These are phyloP conservation scores for Saccharomycopsis sp. DNA, from an alignment of 805 yeast genomes.

Conservation along the genomic window DNA sequence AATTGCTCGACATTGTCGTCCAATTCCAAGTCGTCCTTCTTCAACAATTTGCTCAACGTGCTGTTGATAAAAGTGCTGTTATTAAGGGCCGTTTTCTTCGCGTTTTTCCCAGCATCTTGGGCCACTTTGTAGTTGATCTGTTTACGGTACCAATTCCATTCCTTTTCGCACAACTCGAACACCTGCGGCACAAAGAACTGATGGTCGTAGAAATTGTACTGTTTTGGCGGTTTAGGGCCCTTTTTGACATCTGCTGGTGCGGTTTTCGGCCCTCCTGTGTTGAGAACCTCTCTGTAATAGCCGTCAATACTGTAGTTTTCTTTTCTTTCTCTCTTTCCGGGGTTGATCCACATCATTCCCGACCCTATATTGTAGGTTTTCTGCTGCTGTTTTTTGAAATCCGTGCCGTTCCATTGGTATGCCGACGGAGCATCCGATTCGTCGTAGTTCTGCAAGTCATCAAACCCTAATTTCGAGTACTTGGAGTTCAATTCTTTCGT, in stretches of 20 bases:
- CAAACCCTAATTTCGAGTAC: slow-evolving; percentile 63
- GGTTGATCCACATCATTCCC: slow-evolving; percentile 70
- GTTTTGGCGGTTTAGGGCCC: slow-evolving; percentile 81
- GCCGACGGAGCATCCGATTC: slow-evolving; percentile 57
- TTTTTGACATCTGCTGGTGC: slow-evolving; percentile 35
- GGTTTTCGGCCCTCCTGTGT: slow-evolving; percentile 56
- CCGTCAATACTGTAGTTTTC: slow-evolving; percentile 83
- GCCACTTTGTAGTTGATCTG: slow-evolving; percentile 51
- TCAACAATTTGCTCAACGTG: not conserved
- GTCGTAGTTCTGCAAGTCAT: slow-evolving; percentile 65
- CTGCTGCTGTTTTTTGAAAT: slow-evolving; percentile 64
- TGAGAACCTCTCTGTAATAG: slow-evolving; percentile 75
- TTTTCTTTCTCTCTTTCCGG: slow-evolving; percentile 78
- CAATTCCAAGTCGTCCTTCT: slow-evolving; percentile 5
- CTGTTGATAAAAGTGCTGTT: slow-evolving; percentile 2
- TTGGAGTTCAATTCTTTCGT: slow-evolving; percentile 56
- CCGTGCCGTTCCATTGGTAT: slow-evolving; percentile 85
- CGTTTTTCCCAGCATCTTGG: slow-evolving; percentile 5
- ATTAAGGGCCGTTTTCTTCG: not conserved
- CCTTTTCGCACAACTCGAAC: slow-evolving; percentile 71
- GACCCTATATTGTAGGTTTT: slow-evolving; percentile 38
- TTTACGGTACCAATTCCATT: slow-evolving; percentile 69
- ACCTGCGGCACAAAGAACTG: slow-evolving; percentile 83
- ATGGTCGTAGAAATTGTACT: slow-evolving; percentile 76
- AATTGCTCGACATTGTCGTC: slow-evolving; percentile 40